phyloP scores from a whole-genome alignment of 2,329 filamentous ascomycete species.

The Torrubiellomyces zombiae region DNA sequence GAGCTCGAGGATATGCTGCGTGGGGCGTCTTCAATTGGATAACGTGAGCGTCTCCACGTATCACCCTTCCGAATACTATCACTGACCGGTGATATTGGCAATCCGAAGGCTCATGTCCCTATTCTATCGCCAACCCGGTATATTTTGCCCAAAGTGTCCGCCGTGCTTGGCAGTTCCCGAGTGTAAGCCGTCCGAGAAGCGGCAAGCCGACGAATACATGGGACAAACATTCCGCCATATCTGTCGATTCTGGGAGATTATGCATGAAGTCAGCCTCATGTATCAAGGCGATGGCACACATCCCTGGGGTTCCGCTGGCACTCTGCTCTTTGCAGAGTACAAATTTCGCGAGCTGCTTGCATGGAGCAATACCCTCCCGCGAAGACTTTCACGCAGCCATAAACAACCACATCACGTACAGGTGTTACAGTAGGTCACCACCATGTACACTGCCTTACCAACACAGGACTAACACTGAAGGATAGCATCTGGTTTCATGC shows the following conservation, averaged over 20 bases:
- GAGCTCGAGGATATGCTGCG: slow-evolving; percentile 6
- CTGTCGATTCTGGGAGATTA: slow-evolving; percentile 16
- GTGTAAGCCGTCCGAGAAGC: neutral
- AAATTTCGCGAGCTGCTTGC: slow-evolving; percentile 17
- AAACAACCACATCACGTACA: slow-evolving; percentile 13
- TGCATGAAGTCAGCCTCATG: slow-evolving; percentile 10
- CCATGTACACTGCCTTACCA: neutral
- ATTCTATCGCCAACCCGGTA: slow-evolving; percentile 17
- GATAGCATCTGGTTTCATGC: slow-evolving; percentile 9
- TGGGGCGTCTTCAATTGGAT: slow-evolving; percentile 17
- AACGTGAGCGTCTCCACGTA: slow-evolving; percentile 10
- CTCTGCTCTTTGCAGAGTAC: slow-evolving; percentile 12
- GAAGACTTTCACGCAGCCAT: slow-evolving; percentile 6
- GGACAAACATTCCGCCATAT: slow-evolving; percentile 13
- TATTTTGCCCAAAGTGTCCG: slow-evolving; percentile 6
- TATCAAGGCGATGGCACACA: slow-evolving; percentile 9
- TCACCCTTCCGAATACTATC: neutral
- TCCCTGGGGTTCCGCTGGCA: slow-evolving; percentile 1
- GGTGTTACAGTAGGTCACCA: slow-evolving; percentile 5
- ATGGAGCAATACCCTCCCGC: slow-evolving; percentile 13
- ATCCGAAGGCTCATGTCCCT: slow-evolving; percentile 12
- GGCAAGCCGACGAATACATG: slow-evolving; percentile 4
- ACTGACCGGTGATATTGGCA: neutral
- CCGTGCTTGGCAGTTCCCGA: slow-evolving; percentile 6
- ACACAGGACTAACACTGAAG: too few relatives aligned